A percentile compares a stretch with the other conserved stretches of the same genome.
These are phyloP conservation scores for Cenchrus fungigraminus DNA, from an alignment of 176 grass and related monocot genomes.

Conservation along the genomic window DNA sequence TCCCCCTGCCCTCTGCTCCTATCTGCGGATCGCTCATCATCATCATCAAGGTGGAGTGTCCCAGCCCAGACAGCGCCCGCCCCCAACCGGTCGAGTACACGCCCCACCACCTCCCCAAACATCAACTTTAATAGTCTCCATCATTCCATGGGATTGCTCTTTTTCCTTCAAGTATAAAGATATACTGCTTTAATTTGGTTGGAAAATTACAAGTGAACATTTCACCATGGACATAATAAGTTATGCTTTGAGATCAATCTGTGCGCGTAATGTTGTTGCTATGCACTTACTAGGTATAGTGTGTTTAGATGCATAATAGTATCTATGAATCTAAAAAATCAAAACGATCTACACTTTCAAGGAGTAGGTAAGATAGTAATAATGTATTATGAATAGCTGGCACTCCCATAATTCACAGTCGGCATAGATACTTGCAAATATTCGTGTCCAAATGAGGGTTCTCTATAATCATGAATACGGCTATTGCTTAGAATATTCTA, in stretches of 20 bases:
- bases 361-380: too few species aligned
- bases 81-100: background rate
- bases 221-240: background rate
- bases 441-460: background rate
- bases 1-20: background rate
- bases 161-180: too few species aligned
- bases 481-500: conserved; percentile 1
- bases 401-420: too few species aligned
- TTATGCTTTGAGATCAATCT: too few species aligned
- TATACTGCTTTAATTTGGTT: background rate
- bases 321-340: too few species aligned
- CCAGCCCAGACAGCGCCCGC: background rate
- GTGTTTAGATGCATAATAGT: too few species aligned
- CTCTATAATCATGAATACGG: background rate
- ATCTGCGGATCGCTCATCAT: background rate
- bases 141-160: background rate
- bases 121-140: background rate
- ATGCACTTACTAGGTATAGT: too few species aligned
- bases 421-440: too few species aligned
- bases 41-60: conserved; percentile 15
- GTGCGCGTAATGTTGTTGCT: too few species aligned
- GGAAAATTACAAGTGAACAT: background rate
- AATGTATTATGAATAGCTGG: too few species aligned
- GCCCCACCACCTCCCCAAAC: background rate
- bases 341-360: too few species aligned